Conservation (phyloP, 2,329 filamentous ascomycete species). For the Fusarium oligoseptatum region DNA sequence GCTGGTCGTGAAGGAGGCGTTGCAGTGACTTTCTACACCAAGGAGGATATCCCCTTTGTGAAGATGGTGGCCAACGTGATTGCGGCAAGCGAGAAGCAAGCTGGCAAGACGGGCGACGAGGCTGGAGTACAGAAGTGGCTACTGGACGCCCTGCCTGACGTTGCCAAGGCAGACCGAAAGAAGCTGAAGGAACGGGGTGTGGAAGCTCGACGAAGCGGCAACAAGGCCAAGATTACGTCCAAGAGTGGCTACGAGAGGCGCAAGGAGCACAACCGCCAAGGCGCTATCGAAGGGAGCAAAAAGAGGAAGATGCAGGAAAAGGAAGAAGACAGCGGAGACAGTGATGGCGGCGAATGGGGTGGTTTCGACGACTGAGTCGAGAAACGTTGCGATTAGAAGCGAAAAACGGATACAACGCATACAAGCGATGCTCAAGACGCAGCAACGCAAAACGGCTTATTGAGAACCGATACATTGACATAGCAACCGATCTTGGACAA, state of each 20-base stretch:
- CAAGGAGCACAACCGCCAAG: constrained; percentile 75
- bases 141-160: constrained; percentile 85
- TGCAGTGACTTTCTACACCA: constrained; percentile 94
- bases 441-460: neutral
- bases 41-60: constrained; percentile 90
- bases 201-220: constrained; percentile 70
- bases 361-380: constrained; percentile 56
- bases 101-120: constrained; percentile 64
- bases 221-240: constrained; percentile 79
- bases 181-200: constrained; percentile 86
- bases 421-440: constrained; percentile 3
- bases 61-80: constrained; percentile 96
- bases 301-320: constrained; percentile 59
- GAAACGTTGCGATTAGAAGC: neutral
- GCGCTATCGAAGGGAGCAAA: constrained; percentile 73
- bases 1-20: constrained; percentile 90
- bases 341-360: constrained; percentile 58
- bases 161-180: constrained; percentile 87
- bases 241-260: constrained; percentile 82
- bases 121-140: constrained; percentile 85
- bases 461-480: neutral
- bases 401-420: neutral
- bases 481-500: neutral
- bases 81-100: constrained; percentile 81
- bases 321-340: constrained; percentile 43